These are phyloP conservation scores for Eucalyptus grandis DNA, from an alignment of 345 rosid species.

Conservation along the genomic window DNA sequence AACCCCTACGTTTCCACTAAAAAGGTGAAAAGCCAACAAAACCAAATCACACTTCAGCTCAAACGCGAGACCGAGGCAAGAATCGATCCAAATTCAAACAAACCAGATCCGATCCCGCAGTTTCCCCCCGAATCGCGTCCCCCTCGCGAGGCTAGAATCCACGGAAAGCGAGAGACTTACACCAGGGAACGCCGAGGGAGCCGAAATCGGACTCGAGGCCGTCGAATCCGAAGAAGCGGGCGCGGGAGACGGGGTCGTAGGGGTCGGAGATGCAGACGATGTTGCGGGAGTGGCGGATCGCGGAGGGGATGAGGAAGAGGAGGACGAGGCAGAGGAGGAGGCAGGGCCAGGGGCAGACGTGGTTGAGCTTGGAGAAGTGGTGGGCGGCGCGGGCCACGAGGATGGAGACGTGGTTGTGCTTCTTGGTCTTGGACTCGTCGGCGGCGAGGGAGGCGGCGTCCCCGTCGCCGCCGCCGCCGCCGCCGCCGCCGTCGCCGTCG, in stretches of 20 bases:
- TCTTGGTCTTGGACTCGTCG: conserved; percentile 64
- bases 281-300: conserved; percentile 33
- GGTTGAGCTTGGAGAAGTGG: conserved; percentile 30
- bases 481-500: background rate
- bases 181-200: conserved; percentile 96
- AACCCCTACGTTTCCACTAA: background rate
- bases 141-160: background rate
- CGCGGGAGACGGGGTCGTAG: conserved; percentile 55
- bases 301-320: conserved; percentile 5
- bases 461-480: background rate
- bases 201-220: conserved; percentile 90
- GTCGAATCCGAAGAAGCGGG: conserved; percentile 59
- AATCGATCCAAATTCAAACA: background rate
- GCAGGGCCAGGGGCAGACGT: conserved; percentile 28
- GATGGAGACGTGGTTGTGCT: conserved; percentile 30
- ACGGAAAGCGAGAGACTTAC: conserved; percentile 32
- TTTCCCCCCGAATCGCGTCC: background rate
- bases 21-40: background rate
- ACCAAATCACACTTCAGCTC: background rate
- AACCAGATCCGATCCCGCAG: conserved; percentile 1
- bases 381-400: conserved; percentile 18
- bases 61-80: background rate
- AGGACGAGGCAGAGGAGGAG: conserved; percentile 12
- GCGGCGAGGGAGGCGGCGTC: background rate
- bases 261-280: conserved; percentile 64